phyloP scores from a whole-genome alignment of 805 yeast species.

The Sugiyamaella marilandica region DNA sequence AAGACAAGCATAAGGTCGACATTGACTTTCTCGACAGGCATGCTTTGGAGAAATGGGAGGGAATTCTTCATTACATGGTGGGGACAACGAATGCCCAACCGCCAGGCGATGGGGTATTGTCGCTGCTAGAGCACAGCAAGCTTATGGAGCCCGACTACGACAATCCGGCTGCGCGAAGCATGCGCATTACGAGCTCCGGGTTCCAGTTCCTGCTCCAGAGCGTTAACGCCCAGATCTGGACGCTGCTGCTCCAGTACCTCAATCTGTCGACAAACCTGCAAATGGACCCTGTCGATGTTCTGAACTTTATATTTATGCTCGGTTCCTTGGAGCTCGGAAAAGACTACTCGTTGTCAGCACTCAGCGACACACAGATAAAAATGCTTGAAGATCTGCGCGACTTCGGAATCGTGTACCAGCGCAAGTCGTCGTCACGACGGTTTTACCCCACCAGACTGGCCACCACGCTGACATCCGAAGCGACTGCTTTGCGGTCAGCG shows the following conservation, averaged over 20 bases:
- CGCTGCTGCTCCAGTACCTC: constrained; percentile 78
- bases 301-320: constrained; percentile 87
- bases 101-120: constrained; percentile 80
- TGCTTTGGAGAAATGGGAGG: constrained; percentile 89
- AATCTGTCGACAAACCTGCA: constrained; percentile 76
- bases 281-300: constrained; percentile 94
- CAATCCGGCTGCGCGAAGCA: constrained; percentile 13
- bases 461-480: constrained; percentile 82
- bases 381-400: constrained; percentile 89
- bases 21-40: constrained; percentile 68
- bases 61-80: constrained; percentile 94
- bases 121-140: constrained; percentile 71
- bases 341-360: constrained; percentile 65
- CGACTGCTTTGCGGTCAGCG: constrained; percentile 65
- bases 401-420: constrained; percentile 81
- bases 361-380: constrained; percentile 74
- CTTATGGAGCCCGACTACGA: constrained; percentile 66
- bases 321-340: constrained; percentile 91
- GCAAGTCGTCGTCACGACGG: constrained; percentile 49
- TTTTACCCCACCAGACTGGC: constrained; percentile 91
- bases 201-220: constrained; percentile 93
- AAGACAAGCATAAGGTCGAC: constrained; percentile 54
- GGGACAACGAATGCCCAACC: constrained; percentile 66
- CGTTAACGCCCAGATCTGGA: constrained; percentile 92
- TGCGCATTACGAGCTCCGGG: constrained; percentile 83